Evolutionary conservation across 2,329 filamentous ascomycete species (phyloP).

Genomic region (Amauroascus niger): DNA sequence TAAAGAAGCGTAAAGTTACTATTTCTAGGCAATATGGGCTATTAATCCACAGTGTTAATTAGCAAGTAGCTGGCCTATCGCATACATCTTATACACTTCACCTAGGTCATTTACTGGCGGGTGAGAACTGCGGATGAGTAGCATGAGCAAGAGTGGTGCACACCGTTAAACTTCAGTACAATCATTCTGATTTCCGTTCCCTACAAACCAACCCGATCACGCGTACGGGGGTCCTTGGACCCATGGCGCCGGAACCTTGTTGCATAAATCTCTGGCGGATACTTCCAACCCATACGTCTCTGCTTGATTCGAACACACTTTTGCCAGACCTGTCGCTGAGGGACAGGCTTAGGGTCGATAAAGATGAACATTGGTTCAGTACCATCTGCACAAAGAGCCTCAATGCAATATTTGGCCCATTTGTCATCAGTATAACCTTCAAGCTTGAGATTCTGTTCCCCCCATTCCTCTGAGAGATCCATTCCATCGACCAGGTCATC

Average conservation of each 20-base stretch:
- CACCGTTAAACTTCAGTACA: neutral
- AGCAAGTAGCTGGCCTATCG: too few relatives aligned
- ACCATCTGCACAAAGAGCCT: constrained; percentile 4
- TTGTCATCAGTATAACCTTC: neutral
- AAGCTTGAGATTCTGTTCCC: constrained; percentile 16
- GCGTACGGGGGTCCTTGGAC: constrained; percentile 6
- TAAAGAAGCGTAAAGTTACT: too few relatives aligned
- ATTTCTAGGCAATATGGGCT: too few relatives aligned
- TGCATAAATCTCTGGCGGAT: constrained; percentile 11
- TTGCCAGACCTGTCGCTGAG: constrained; percentile 3
- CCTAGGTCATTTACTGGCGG: neutral
- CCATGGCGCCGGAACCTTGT: constrained; percentile 9
- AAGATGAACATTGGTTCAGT: constrained; percentile 4
- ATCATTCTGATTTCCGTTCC: neutral
- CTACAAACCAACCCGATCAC: neutral
- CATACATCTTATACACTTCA: neutral
- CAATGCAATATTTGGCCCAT: constrained; percentile 2
- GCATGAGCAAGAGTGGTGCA: neutral
- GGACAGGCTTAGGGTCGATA: constrained; percentile 4
- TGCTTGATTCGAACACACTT: constrained; percentile 9
- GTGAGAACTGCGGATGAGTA: neutral
- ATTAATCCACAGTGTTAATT: too few relatives aligned
- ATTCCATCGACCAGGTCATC: constrained; percentile 20
- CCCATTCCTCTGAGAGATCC: constrained; percentile 16
- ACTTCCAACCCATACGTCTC: constrained; percentile 13